Evolutionary conservation across 768 basidiomycete genomes (phyloP), one percentile per base, ranked within the genome.

Genomic region (Austroboletus festivus): DNA sequence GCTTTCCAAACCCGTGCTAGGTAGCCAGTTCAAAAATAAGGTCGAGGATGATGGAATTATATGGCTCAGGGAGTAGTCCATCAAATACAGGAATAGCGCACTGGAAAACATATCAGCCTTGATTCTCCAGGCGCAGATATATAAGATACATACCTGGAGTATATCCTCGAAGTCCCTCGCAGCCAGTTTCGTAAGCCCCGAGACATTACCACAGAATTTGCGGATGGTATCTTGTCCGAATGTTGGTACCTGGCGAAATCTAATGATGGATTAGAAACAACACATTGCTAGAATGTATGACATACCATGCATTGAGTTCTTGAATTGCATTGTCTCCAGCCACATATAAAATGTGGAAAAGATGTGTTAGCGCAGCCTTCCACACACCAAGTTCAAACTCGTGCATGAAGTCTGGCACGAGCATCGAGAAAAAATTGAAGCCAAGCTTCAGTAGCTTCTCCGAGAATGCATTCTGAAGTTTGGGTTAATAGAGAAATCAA

Each of bases 141-240:
- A 35, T 13, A n/a, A 35, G 34, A 35, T n/a, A 48, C 11, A 4
- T 30, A 52, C 52, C 55, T 73, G 72, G 0, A 74, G 50, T 0
- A 74, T 52, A 18, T 75, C 71, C 40, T 75, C 68, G 48, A 63
- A 75, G 40, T 75, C 68, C 1, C 57, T 50, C 1, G 68, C 73
- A 0, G 68, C 72, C 1, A 73, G 52, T 38, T 66, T 64, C 23
- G 61, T 65, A 38, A 75, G 48, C 3, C 52, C 64, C 0, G 70
- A 68, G 0, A 62, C 67, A 55, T 75, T 70, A 15, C 50, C 41
- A 4, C 42, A 31, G 26, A 73, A 74, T 22, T 44, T 54, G 0
- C 63, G 48, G 3, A 74, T 73, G 0, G 63, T 68, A 2, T 54
- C 51, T 0, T 47, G 24, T 0, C 71, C 69, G 54, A 75, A 74